phyloP scores from a whole-genome alignment of 208 protist species.

The Crithidia expoeki region DNA sequence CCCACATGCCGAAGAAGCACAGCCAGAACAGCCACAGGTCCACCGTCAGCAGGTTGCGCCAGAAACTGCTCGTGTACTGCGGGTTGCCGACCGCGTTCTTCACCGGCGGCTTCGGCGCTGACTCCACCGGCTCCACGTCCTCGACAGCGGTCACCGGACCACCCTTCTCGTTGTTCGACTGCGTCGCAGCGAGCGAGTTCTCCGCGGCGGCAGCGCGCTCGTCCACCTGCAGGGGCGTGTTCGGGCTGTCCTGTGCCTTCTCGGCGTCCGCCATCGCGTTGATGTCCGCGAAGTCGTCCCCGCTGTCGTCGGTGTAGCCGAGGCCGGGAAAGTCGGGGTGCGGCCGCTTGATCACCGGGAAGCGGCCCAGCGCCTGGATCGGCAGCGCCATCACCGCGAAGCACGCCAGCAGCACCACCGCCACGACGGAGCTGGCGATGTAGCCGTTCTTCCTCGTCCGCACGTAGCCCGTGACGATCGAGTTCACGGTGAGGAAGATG shows the following conservation, averaged over 20 bases:
- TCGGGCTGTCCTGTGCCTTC: background rate
- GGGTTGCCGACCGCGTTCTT: slow-evolving; percentile 41
- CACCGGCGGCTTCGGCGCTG: slow-evolving; percentile 5
- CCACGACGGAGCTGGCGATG: slow-evolving; percentile 52
- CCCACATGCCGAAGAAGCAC: slow-evolving; percentile 74
- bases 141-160: background rate
- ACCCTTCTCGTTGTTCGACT: background rate
- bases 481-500: slow-evolving; percentile 58
- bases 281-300: slow-evolving; percentile 14
- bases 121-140: slow-evolving; percentile 7
- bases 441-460: slow-evolving; percentile 33
- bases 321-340: slow-evolving; percentile 46
- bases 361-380: slow-evolving; percentile 68
- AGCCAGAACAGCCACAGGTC: slow-evolving; percentile 80
- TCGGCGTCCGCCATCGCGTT: slow-evolving; percentile 16
- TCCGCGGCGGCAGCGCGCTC: background rate
- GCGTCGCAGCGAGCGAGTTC: background rate
- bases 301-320: slow-evolving; percentile 36
- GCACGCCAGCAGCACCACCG: slow-evolving; percentile 46
- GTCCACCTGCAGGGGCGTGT: background rate
- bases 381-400: slow-evolving; percentile 68
- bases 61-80: slow-evolving; percentile 72
- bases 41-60: slow-evolving; percentile 61
- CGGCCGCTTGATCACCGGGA: slow-evolving; percentile 44
- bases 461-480: slow-evolving; percentile 59